Percentiles rank a stretch among this genome's conserved stretches.
Evolutionary conservation across 2,329 filamentous ascomycete genomes (phyloP).

Genomic region (Fusarium sp.): DNA sequence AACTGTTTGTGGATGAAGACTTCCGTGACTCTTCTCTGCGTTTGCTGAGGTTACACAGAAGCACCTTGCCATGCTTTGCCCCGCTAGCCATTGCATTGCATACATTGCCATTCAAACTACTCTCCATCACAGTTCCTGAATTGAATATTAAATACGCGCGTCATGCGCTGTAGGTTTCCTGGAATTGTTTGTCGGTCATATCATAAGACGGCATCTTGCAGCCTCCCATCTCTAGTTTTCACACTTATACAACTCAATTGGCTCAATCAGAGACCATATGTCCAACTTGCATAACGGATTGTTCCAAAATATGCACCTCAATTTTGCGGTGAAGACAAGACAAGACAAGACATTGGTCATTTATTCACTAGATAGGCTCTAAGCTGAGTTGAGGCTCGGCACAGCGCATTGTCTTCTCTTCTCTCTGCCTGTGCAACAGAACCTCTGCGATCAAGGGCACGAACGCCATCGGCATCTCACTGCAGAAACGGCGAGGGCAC

Average conservation of each 20-base stretch:
- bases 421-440: conserved; percentile 18
- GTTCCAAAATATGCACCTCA: conserved; percentile 21
- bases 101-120: background rate
- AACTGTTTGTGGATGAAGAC: background rate
- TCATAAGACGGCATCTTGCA: conserved; percentile 33
- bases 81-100: conserved; percentile 16
- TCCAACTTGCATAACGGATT: conserved; percentile 18
- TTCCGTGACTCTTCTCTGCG: background rate
- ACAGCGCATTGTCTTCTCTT: background rate
- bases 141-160: conserved; percentile 22
- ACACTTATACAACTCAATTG: conserved; percentile 3
- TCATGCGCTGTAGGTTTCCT: conserved; percentile 17
- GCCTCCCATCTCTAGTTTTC: conserved; percentile 4
- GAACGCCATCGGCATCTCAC: conserved; percentile 44
- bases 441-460: conserved; percentile 25
- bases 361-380: background rate
- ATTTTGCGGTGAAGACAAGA: conserved; percentile 35
- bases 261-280: conserved; percentile 28
- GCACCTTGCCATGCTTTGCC: conserved; percentile 7
- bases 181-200: background rate
- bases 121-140: background rate
- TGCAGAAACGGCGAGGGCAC: conserved; percentile 28
- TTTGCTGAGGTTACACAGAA: conserved; percentile 35
- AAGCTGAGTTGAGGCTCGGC: conserved; percentile 21
- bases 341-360: conserved; percentile 27